Base-by-base conservation (phyloP, 2,329 filamentous ascomycete species). In the Huntiella bhutanensis region DNA sequence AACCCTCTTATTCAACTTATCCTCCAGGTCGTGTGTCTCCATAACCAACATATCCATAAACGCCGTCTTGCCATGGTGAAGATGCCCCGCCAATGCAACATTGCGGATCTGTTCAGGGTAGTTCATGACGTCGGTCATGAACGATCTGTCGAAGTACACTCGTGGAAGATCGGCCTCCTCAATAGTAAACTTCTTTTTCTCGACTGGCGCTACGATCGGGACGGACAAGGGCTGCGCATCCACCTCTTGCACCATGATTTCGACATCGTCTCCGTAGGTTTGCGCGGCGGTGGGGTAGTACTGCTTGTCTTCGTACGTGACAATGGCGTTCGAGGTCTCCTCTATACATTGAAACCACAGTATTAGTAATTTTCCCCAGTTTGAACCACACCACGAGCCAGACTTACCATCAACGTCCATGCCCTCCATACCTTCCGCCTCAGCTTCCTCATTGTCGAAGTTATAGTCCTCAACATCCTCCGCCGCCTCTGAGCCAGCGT, bases 231-330 rank as follows among this genome's bases (percentile, higher is more conserved):
- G 82, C 61, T 98, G 91, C 50, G 87, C 82, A 67, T 98, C 91
- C 65, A 96, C 91, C 62, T 98, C 91, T 58, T 96, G 83, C 34
- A 98, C 88, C 62, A 94, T 66, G 1, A 88, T 91, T 64, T 98
- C 91, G 55, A 98, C 91, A 63, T 91, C 87, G 55, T 78, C 73
- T 45, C 91, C 91, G 60, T 96, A 98, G 37, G 94, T 79, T 62
- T 98, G 91, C 58, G 88, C 80, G 48, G 91, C 91, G n/a, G 87
- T 94, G 28, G 91, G 91, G 59, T 98, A 98, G 63, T 98, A 98
- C 60, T 96, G 91, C 63, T 98, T 98, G 66, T 98, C 91, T 69
- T 98, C 91, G 64, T 98, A 91, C 40, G 98, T 73, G 49, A 98
- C 74, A n/a, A 98, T 86, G 44, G 91, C 88, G 61, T 96, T 98